phyloP scores from a whole-genome alignment of 2,329 filamentous ascomycete genomes.

The Dactylellina sp. region DNA sequence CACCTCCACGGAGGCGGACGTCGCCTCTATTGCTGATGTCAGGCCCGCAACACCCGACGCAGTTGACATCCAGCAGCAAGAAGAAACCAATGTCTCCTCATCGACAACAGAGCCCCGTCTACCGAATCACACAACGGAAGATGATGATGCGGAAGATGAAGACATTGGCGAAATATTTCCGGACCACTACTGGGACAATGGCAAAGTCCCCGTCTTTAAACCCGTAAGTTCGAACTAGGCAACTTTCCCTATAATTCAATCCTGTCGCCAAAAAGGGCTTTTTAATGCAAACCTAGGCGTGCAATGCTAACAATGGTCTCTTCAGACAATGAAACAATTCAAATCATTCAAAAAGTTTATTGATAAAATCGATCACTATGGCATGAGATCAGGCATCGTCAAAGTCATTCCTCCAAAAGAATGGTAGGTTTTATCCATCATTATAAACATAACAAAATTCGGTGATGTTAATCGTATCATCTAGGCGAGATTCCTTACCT shows the following conservation, averaged over 20 bases:
- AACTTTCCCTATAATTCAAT: slow-evolving; percentile 27
- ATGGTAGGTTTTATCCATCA: slow-evolving; percentile 73
- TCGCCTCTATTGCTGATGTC: slow-evolving; percentile 2
- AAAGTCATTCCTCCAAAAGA: slow-evolving; percentile 94
- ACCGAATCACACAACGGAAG: slow-evolving; percentile 58
- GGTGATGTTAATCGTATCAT: slow-evolving; percentile 49
- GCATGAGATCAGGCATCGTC: slow-evolving; percentile 97
- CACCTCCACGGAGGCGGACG: slow-evolving; percentile 44
- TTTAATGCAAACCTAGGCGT: too few relatives aligned
- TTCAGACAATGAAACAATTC: slow-evolving; percentile 88
- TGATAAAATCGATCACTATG: slow-evolving; percentile 88
- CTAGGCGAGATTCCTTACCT: slow-evolving; percentile 76
- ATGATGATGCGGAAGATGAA: slow-evolving; percentile 65
- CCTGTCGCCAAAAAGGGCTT: too few relatives aligned
- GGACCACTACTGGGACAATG: slow-evolving; percentile 84
- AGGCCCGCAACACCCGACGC: not conserved
- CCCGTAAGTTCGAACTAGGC: slow-evolving; percentile 70
- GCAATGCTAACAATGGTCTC: slow-evolving; percentile 10
- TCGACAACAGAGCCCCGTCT: not conserved
- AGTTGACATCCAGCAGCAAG: slow-evolving; percentile 11
- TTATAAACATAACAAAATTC: not conserved
- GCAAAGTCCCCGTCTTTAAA: slow-evolving; percentile 91
- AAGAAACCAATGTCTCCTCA: not conserved
- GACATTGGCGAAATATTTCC: slow-evolving; percentile 84
- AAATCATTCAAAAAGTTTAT: slow-evolving; percentile 92